Conservation (phyloP, 768 basidiomycete genomes). For the Podaxis pistillaris region DNA sequence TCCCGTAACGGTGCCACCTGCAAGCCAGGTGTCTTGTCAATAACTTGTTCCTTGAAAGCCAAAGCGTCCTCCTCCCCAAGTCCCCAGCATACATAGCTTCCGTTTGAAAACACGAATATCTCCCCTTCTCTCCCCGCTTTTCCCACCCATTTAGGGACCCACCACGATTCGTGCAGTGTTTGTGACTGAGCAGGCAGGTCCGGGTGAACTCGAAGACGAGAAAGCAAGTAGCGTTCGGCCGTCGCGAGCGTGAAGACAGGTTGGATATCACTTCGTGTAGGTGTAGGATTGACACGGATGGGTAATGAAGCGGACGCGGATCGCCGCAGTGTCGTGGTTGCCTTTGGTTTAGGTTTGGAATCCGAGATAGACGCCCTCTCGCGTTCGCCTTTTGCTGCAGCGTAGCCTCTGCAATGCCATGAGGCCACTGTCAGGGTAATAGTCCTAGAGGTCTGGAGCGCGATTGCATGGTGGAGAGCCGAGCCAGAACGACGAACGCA, state of each 20-base stretch:
- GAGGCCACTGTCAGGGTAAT: not conserved
- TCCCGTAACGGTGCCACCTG: slow-evolving; percentile 66
- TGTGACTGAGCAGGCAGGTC: slow-evolving; percentile 54
- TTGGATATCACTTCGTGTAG: slow-evolving; percentile 77
- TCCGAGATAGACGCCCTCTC: slow-evolving; percentile 25
- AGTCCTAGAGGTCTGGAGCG: not conserved
- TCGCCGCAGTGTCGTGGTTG: slow-evolving; percentile 75
- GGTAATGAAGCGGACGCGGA: slow-evolving; percentile 84
- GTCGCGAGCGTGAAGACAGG: slow-evolving; percentile 84
- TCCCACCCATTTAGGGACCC: slow-evolving; percentile 68
- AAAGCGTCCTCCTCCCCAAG: slow-evolving; percentile 72
- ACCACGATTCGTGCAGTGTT: slow-evolving; percentile 74
- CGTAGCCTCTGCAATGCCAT: slow-evolving; percentile 1
- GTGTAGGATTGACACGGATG: slow-evolving; percentile 83
- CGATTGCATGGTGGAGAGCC: not conserved
- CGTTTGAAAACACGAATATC: slow-evolving; percentile 85
- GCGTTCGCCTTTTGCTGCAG: not conserved
- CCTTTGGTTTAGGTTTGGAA: slow-evolving; percentile 74
- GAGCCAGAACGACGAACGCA: not conserved
- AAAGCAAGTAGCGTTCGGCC: slow-evolving; percentile 77
- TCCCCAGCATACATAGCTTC: slow-evolving; percentile 91
- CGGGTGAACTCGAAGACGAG: slow-evolving; percentile 51
- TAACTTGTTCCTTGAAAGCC: slow-evolving; percentile 62
- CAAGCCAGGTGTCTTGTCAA: slow-evolving; percentile 49
- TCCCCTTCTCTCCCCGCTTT: slow-evolving; percentile 64